phyloP scores from a whole-genome alignment of 2,329 filamentous ascomycete species.

The Akanthomyces muscarius region DNA sequence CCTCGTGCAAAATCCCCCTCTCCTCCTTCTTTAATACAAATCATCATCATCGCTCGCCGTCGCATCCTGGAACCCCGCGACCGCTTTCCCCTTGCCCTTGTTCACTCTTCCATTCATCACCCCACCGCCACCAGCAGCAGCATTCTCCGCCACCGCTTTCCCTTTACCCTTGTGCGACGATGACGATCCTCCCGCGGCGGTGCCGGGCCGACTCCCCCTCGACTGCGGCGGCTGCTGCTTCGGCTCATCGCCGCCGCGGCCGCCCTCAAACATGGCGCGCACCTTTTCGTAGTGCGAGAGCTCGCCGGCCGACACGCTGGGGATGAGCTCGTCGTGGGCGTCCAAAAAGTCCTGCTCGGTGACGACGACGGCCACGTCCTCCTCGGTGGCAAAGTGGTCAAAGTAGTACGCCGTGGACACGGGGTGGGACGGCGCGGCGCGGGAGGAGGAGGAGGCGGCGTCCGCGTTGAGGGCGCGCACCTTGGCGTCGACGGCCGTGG shows the following conservation, averaged over 20 bases:
- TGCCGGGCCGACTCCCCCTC: constrained; percentile 30
- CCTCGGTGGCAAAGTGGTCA: constrained; percentile 78
- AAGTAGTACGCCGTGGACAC: constrained; percentile 93
- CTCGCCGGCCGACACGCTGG: constrained; percentile 88
- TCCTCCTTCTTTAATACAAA: constrained; percentile 40
- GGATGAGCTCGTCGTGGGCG: constrained; percentile 82
- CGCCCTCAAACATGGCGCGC: constrained; percentile 74
- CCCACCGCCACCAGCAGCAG: constrained; percentile 29
- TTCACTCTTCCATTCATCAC: constrained; percentile 28
- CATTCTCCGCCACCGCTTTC: constrained; percentile 33
- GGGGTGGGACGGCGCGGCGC: constrained; percentile 32
- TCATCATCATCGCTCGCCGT: constrained; percentile 55
- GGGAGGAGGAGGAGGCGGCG: constrained; percentile 22
- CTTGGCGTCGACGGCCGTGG: constrained; percentile 76
- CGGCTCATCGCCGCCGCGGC: constrained; percentile 29
- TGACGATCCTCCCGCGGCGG: constrained; percentile 3
- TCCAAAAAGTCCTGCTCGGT: constrained; percentile 81
- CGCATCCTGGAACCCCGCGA: constrained; percentile 48
- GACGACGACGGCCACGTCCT: constrained; percentile 83
- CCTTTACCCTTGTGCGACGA: constrained; percentile 28
- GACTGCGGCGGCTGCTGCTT: constrained; percentile 29
- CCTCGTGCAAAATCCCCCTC: background rate
- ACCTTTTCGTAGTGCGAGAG: constrained; percentile 87
- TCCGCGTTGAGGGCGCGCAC: constrained; percentile 64
- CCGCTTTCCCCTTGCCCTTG: constrained; percentile 57